Conservation (phyloP, 495 filamentous ascomycete species). For the Aspergillus cristatus region DNA sequence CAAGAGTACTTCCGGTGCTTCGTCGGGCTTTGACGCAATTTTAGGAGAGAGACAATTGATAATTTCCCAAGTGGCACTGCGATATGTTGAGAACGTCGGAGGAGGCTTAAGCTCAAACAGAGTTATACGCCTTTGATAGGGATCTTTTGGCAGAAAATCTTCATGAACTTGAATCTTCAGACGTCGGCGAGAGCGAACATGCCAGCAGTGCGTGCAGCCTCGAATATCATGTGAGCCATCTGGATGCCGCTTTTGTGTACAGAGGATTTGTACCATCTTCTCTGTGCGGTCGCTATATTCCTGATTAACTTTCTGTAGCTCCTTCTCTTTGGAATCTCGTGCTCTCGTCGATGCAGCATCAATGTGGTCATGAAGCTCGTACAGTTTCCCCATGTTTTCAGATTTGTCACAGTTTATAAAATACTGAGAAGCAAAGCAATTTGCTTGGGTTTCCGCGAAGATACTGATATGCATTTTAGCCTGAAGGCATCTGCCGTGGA, state of each 20-base stretch:
- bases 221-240: slow-evolving; percentile 20
- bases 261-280: slow-evolving; percentile 21
- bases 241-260: slow-evolving; percentile 7
- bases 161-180: slow-evolving; percentile 46
- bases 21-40: background rate
- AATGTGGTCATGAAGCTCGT: slow-evolving; percentile 23
- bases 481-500: slow-evolving; percentile 22
- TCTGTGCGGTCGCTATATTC: slow-evolving; percentile 30
- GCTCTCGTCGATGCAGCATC: slow-evolving; percentile 11
- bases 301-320: slow-evolving; percentile 25
- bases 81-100: slow-evolving; percentile 37
- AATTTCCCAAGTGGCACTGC: slow-evolving; percentile 40
- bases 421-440: slow-evolving; percentile 39
- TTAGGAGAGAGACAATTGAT: slow-evolving; percentile 27
- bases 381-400: slow-evolving; percentile 9
- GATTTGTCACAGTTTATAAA: slow-evolving; percentile 53
- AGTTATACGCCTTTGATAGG: slow-evolving; percentile 27
- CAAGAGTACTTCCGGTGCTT: slow-evolving; percentile 3
- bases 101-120: slow-evolving; percentile 52
- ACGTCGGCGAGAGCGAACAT: slow-evolving; percentile 24
- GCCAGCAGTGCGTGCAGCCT: slow-evolving; percentile 25
- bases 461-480: slow-evolving; percentile 22
- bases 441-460: slow-evolving; percentile 28
- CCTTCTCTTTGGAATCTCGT: slow-evolving; percentile 23
- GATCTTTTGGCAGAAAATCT: slow-evolving; percentile 58